phyloP scores from a whole-genome alignment of 2,329 filamentous ascomycete species.

The Fusarium palustre region DNA sequence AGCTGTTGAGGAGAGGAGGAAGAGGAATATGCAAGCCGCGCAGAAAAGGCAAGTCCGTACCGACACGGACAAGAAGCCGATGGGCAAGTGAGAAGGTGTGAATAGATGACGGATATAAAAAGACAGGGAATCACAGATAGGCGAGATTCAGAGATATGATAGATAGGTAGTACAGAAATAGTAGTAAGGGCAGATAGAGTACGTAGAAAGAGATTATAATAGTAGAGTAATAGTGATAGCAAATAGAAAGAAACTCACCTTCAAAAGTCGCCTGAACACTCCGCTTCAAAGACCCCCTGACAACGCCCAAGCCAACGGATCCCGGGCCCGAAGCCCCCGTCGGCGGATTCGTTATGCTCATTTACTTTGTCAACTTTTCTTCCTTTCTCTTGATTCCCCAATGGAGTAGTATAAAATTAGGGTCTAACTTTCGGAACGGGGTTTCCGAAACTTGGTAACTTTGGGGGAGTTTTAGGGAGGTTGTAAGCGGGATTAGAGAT shows the following conservation, averaged over 20 bases:
- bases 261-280: slow-evolving; percentile 71
- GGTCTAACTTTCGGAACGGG: slow-evolving; percentile 14
- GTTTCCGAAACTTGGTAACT: slow-evolving; percentile 11
- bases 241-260: slow-evolving; percentile 57
- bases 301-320: slow-evolving; percentile 57
- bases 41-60: neutral
- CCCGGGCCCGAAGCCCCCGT: slow-evolving; percentile 62
- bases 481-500: slow-evolving; percentile 26
- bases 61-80: neutral
- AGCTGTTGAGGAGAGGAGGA: neutral
- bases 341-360: slow-evolving; percentile 67
- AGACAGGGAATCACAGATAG: slow-evolving; percentile 24
- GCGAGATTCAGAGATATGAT: slow-evolving; percentile 20
- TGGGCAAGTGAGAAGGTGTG: neutral
- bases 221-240: neutral
- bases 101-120: neutral
- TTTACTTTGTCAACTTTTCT: slow-evolving; percentile 42
- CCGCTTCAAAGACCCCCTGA: slow-evolving; percentile 61
- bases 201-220: neutral
- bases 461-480: neutral
- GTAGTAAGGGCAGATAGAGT: neutral
- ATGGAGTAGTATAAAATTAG: neutral
- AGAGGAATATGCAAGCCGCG: slow-evolving; percentile 2
- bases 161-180: neutral
- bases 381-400: neutral